Evolutionary conservation across 148 eudicot genomes (phyloP).

Genomic region (Chenopodium formosanum): DNA sequence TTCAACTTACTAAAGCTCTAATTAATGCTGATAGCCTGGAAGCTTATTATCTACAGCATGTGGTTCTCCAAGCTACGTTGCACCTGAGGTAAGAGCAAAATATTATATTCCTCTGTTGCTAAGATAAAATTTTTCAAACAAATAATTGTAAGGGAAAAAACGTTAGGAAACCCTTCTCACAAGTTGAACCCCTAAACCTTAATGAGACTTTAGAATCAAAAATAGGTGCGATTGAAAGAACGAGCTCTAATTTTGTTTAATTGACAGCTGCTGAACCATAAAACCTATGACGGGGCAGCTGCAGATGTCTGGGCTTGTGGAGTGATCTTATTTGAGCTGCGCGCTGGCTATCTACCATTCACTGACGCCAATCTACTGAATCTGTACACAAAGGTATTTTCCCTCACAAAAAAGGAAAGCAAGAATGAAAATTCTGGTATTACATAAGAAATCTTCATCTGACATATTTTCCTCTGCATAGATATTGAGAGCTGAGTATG

Average conservation of each 20-base stretch:
- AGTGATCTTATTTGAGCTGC: conserved; percentile 55
- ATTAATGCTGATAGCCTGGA: conserved; percentile 32
- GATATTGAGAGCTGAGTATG: conserved; percentile 44
- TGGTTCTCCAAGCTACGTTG: conserved; percentile 49
- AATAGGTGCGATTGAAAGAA: too few relatives aligned
- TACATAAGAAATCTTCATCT: neutral
- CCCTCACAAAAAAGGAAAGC: neutral
- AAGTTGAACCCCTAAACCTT: too few relatives aligned
- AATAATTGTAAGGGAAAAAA: neutral
- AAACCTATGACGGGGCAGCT: conserved; percentile 60
- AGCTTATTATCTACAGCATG: conserved; percentile 44
- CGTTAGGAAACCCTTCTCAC: too few relatives aligned
- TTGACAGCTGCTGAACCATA: conserved; percentile 43
- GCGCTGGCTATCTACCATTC: conserved; percentile 58
- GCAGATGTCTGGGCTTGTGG: conserved; percentile 75
- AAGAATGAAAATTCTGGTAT: neutral
- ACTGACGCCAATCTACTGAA: conserved; percentile 42
- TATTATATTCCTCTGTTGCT: neutral
- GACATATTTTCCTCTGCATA: conserved; percentile 16
- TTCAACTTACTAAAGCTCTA: neutral
- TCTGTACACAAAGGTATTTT: conserved; percentile 48
- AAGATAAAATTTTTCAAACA: too few relatives aligned
- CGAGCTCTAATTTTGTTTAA: neutral
- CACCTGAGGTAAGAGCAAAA: conserved; percentile 43
- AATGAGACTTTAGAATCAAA: too few relatives aligned